phyloP scores from a whole-genome alignment of 768 basidiomycete species.

The Tulasnella sp. region DNA sequence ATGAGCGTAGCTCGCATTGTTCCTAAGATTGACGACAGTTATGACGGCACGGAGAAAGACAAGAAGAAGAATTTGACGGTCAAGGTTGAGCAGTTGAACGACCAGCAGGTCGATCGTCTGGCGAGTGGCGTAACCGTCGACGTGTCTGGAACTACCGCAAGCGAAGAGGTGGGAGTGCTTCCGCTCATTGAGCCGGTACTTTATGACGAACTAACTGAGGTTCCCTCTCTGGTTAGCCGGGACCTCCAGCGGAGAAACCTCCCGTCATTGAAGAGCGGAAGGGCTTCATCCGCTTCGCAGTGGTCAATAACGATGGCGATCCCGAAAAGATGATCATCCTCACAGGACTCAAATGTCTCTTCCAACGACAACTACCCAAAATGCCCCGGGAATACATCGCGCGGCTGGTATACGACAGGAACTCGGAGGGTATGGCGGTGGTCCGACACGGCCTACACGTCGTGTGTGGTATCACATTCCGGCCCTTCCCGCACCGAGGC shows the following conservation, averaged over 20 bases:
- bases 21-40: slow-evolving; percentile 27
- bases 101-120: slow-evolving; percentile 53
- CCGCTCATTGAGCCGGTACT: background rate
- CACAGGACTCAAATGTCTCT: slow-evolving; percentile 91
- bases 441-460: slow-evolving; percentile 92
- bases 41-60: slow-evolving; percentile 28
- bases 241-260: slow-evolving; percentile 52
- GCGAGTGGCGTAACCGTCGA: slow-evolving; percentile 76
- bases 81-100: slow-evolving; percentile 40
- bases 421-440: slow-evolving; percentile 89
- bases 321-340: slow-evolving; percentile 75
- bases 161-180: slow-evolving; percentile 19
- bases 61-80: slow-evolving; percentile 1
- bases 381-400: slow-evolving; percentile 99
- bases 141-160: slow-evolving; percentile 31
- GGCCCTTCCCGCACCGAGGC: slow-evolving; percentile 87
- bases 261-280: slow-evolving; percentile 70
- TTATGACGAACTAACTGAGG: slow-evolving; percentile 25
- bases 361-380: slow-evolving; percentile 94
- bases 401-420: slow-evolving; percentile 82
- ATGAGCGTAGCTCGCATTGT: background rate
- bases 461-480: slow-evolving; percentile 94
- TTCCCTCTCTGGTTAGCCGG: slow-evolving; percentile 28
- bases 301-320: slow-evolving; percentile 73
- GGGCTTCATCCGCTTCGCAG: slow-evolving; percentile 70